Percentiles rank a stretch among this genome's conserved stretches.
Evolutionary conservation across 2,329 filamentous ascomycete species (phyloP).

Genomic region (Pseudogymnoascus sp.): DNA sequence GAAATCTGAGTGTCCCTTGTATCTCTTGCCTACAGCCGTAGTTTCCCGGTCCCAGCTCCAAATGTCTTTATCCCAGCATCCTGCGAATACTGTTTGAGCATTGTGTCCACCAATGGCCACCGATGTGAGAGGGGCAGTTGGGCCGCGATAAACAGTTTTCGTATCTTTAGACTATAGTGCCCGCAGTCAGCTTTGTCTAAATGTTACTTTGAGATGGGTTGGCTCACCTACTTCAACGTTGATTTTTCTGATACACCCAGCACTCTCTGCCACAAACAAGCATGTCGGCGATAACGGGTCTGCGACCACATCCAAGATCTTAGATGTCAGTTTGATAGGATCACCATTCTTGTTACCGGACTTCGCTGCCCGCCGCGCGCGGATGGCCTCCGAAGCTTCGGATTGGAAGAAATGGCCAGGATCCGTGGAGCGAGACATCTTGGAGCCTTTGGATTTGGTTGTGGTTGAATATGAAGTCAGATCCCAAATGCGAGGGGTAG

Average conservation of each 20-base stretch:
- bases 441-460: conserved; percentile 9
- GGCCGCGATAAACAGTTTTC: conserved; percentile 56
- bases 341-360: conserved; percentile 69
- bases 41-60: conserved; percentile 72
- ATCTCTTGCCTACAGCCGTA: conserved; percentile 46
- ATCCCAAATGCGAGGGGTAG: neutral
- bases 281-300: conserved; percentile 54
- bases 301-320: conserved; percentile 65
- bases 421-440: conserved; percentile 61
- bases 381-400: conserved; percentile 36
- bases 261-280: conserved; percentile 78
- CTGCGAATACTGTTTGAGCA: conserved; percentile 63
- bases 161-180: conserved; percentile 33
- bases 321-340: conserved; percentile 73
- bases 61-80: conserved; percentile 88
- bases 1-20: conserved; percentile 78
- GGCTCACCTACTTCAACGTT: conserved; percentile 61
- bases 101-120: conserved; percentile 54
- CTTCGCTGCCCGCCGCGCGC: conserved; percentile 58
- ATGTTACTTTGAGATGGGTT: neutral
- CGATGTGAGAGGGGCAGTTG: conserved; percentile 71
- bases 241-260: conserved; percentile 68
- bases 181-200: neutral
- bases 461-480: neutral
- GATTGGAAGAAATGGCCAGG: conserved; percentile 87